These are phyloP conservation scores for Tylopilus cervinicoccineus DNA, from an alignment of 768 basidiomycete genomes.

Conservation along the genomic window DNA sequence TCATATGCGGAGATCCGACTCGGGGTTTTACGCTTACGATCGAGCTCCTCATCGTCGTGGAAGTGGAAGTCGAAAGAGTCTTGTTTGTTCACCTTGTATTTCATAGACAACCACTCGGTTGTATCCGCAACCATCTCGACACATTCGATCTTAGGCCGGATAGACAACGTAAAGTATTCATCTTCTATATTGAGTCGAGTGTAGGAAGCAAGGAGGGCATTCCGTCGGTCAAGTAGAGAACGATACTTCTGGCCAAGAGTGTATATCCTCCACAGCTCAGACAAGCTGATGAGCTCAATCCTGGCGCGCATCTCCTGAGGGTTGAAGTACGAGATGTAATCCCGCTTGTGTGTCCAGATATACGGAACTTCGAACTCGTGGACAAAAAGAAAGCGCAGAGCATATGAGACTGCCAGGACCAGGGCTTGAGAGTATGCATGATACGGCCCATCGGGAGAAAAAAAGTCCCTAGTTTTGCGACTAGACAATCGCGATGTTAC, in stretches of 20 bases:
- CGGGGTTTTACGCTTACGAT: constrained; percentile 74
- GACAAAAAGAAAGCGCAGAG: constrained; percentile 79
- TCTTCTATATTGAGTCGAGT: constrained; percentile 64
- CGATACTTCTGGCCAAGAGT: constrained; percentile 87
- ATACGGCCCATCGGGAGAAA: constrained; percentile 58
- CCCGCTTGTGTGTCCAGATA: constrained; percentile 90
- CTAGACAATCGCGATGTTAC: constrained; percentile 75
- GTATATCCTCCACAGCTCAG: constrained; percentile 91
- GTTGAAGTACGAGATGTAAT: constrained; percentile 85
- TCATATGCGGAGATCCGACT: constrained; percentile 84
- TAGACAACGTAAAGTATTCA: constrained; percentile 70
- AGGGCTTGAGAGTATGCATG: constrained; percentile 61
- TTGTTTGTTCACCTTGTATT: constrained; percentile 73
- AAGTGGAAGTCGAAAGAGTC: constrained; percentile 60
- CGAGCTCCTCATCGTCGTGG: constrained; percentile 59
- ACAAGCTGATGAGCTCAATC: constrained; percentile 65
- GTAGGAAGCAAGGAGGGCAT: constrained; percentile 61
- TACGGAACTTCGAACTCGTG: constrained; percentile 93
- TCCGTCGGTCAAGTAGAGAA: constrained; percentile 73
- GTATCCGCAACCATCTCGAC: constrained; percentile 90
- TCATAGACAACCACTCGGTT: constrained; percentile 86
- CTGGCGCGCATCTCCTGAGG: constrained; percentile 56
- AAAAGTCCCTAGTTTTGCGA: constrained; percentile 68
- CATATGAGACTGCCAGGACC: constrained; percentile 73
- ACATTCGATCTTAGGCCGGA: constrained; percentile 64